Evolutionary conservation across 2,329 filamentous ascomycete genomes (phyloP).

Genomic region (Talaromyces sp.): DNA sequence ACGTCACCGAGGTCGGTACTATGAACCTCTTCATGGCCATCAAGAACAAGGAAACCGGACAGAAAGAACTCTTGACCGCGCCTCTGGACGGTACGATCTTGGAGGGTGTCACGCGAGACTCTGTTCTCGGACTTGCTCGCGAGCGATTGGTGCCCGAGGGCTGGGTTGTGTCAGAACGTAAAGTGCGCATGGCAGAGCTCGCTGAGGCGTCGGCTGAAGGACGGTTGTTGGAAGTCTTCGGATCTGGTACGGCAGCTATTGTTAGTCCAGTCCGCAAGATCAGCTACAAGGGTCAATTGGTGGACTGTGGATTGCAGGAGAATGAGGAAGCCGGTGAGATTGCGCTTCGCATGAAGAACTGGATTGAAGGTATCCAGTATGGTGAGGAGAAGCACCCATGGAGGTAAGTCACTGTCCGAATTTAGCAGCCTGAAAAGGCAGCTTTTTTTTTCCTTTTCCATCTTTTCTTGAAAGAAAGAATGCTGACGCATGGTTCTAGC

Average conservation of each 20-base stretch:
- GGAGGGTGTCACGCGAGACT: conserved; percentile 91
- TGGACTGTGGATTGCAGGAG: conserved; percentile 78
- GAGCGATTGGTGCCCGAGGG: conserved; percentile 81
- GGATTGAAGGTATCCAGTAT: conserved; percentile 95
- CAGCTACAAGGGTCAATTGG: conserved; percentile 76
- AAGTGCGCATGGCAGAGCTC: conserved; percentile 86
- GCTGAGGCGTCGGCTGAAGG: conserved; percentile 78
- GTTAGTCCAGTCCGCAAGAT: conserved; percentile 88
- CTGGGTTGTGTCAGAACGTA: conserved; percentile 84
- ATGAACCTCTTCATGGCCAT: conserved; percentile 97
- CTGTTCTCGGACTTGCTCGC: conserved; percentile 77
- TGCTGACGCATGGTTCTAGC: not conserved
- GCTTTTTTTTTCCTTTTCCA: not conserved
- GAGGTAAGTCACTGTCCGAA: conserved; percentile 59
- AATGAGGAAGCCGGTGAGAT: conserved; percentile 84
- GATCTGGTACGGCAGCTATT: conserved; percentile 88
- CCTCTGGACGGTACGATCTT: conserved; percentile 95
- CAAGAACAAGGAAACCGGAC: conserved; percentile 78
- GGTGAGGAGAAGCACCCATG: conserved; percentile 88
- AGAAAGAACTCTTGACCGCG: conserved; percentile 91
- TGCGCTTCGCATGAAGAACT: conserved; percentile 83
- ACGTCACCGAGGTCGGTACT: conserved; percentile 93
- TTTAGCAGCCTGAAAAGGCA: not conserved
- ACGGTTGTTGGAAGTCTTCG: conserved; percentile 87
- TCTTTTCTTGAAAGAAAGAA: too few relatives aligned